Evolutionary conservation across 345 rosid species (phyloP).

Genomic region (Brassica napus): Da-Ae NC_063436.1:27424501-27425000

Average conservation of each 20-base stretch:
- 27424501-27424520: neutral
- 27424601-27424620: neutral
- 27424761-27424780: constrained; percentile 48
- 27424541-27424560: neutral
- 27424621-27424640: neutral
- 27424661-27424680: neutral
- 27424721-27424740: neutral
- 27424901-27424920: neutral
- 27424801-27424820: constrained; percentile 42
- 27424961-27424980: neutral
- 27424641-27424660: neutral
- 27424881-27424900: neutral
- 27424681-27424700: neutral
- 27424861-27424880: constrained; percentile 10
- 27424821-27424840: constrained; percentile 31
- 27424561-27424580: neutral
- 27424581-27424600: neutral
- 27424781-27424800: constrained; percentile 53
- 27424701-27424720: neutral
- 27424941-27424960: neutral
- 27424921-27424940: neutral
- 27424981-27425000: neutral
- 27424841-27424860: constrained; percentile 6
- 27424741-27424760: constrained; percentile 49
- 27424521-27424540: neutral